These are phyloP conservation scores for Candida albicans DNA, from an alignment of 1,139 yeast species.

Conservation along the genomic window DNA sequence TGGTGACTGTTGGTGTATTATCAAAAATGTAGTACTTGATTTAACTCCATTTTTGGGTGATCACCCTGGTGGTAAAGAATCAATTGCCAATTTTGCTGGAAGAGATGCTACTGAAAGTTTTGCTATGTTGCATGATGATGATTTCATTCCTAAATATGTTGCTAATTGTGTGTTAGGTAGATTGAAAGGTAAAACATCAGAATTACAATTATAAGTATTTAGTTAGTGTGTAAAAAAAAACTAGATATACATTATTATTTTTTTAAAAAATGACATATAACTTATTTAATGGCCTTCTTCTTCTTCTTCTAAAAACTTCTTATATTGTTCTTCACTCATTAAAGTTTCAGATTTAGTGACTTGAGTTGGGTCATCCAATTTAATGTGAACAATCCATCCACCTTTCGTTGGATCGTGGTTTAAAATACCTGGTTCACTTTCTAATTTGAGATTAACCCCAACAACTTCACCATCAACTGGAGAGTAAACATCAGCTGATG, in stretches of 20 bases:
- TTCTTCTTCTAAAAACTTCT: conserved; percentile 53
- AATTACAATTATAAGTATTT: conserved; percentile 18
- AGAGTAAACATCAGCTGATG: conserved; percentile 89
- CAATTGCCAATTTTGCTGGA: conserved; percentile 80
- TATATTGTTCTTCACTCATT: conserved; percentile 59
- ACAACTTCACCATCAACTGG: conserved; percentile 80
- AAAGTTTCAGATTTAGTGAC: conserved; percentile 30
- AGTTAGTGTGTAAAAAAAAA: neutral
- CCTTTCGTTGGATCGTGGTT: conserved; percentile 90
- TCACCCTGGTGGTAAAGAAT: conserved; percentile 88
- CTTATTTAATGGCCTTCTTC: conserved; percentile 2
- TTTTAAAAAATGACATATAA: neutral
- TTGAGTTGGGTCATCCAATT: conserved; percentile 42
- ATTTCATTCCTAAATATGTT: conserved; percentile 51
- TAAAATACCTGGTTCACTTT: conserved; percentile 71
- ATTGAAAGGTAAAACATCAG: conserved; percentile 46
- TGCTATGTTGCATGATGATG: conserved; percentile 59
- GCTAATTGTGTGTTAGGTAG: conserved; percentile 48
- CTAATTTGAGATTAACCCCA: conserved; percentile 68
- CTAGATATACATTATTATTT: neutral
- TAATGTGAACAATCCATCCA: conserved; percentile 88
- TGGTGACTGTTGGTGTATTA: conserved; percentile 83
- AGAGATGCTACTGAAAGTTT: conserved; percentile 88
- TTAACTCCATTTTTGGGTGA: conserved; percentile 72
- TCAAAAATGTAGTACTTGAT: conserved; percentile 82